Evolutionary conservation across 1,139 yeast species (phyloP).

Genomic region (Suhomyces bokatorum): DNA sequence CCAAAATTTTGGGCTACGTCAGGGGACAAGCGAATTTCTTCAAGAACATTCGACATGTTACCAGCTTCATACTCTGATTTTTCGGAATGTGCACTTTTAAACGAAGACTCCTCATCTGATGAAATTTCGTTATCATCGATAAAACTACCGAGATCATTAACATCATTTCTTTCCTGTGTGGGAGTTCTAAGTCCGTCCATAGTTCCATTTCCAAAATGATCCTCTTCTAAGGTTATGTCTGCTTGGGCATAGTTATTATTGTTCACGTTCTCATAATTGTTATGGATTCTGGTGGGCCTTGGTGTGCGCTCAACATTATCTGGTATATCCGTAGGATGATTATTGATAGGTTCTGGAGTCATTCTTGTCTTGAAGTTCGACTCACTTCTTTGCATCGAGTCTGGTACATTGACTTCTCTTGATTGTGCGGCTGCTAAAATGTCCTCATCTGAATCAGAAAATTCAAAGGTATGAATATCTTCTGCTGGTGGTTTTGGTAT

Average conservation of each 20-base stretch:
- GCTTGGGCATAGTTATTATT: background rate
- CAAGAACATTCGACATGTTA: constrained; percentile 21
- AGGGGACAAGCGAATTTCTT: constrained; percentile 30
- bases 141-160: constrained; percentile 35
- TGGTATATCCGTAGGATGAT: background rate
- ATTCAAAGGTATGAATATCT: constrained; percentile 11
- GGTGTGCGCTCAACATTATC: constrained; percentile 14
- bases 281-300: background rate
- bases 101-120: constrained; percentile 14
- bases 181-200: constrained; percentile 44
- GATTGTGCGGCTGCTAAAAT: constrained; percentile 8
- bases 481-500: background rate
- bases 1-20: constrained; percentile 35
- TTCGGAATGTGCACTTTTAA: constrained; percentile 21
- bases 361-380: constrained; percentile 10
- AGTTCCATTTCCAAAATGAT: constrained; percentile 41
- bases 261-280: background rate
- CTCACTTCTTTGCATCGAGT: constrained; percentile 5
- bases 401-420: constrained; percentile 6
- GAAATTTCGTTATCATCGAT: constrained; percentile 29
- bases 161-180: constrained; percentile 37
- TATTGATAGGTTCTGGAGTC: background rate
- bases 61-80: constrained; percentile 17
- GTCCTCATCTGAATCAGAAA: constrained; percentile 14
- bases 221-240: constrained; percentile 37